Evolutionary conservation across 495 filamentous ascomycete species (phyloP).

Genomic region (Venustampulla echinocandica): DNA sequence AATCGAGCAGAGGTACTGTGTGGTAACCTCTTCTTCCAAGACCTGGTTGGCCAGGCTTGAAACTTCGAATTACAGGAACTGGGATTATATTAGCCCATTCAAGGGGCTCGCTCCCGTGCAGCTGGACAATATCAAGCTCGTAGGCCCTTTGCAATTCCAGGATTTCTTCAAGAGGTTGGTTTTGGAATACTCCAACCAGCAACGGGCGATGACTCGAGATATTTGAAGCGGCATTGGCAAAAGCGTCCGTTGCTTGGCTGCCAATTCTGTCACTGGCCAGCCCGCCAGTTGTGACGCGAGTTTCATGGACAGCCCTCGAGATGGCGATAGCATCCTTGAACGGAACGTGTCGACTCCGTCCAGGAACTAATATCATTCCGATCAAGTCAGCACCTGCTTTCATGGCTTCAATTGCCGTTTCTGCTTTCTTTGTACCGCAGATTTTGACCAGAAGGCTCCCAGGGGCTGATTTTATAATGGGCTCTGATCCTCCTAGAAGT

Average conservation of each 20-base stretch:
- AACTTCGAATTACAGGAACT: constrained; percentile 80
- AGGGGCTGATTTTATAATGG: constrained; percentile 19
- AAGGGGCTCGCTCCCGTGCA: constrained; percentile 84
- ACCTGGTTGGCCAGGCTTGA: constrained; percentile 61
- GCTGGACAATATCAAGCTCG: constrained; percentile 80
- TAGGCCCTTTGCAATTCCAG: constrained; percentile 65
- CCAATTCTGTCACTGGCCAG: constrained; percentile 18
- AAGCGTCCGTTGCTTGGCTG: constrained; percentile 35
- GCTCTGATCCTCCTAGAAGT: constrained; percentile 56
- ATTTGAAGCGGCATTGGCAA: constrained; percentile 30
- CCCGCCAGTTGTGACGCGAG: constrained; percentile 21
- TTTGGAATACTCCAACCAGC: constrained; percentile 88
- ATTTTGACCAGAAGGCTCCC: constrained; percentile 73
- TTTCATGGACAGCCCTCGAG: constrained; percentile 64
- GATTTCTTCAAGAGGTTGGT: constrained; percentile 77
- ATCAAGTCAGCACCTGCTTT: constrained; percentile 86
- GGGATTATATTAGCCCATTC: constrained; percentile 86
- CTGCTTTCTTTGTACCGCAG: constrained; percentile 82
- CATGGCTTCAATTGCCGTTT: constrained; percentile 71
- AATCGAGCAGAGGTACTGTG: constrained; percentile 72
- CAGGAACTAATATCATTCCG: constrained; percentile 83
- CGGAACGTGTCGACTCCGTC: constrained; percentile 67
- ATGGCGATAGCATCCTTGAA: constrained; percentile 72
- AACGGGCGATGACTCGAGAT: constrained; percentile 50
- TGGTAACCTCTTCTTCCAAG: constrained; percentile 74